Conservation (phyloP, 1,284 basidiomycete species). For the Meripilus lineatus region DNA sequence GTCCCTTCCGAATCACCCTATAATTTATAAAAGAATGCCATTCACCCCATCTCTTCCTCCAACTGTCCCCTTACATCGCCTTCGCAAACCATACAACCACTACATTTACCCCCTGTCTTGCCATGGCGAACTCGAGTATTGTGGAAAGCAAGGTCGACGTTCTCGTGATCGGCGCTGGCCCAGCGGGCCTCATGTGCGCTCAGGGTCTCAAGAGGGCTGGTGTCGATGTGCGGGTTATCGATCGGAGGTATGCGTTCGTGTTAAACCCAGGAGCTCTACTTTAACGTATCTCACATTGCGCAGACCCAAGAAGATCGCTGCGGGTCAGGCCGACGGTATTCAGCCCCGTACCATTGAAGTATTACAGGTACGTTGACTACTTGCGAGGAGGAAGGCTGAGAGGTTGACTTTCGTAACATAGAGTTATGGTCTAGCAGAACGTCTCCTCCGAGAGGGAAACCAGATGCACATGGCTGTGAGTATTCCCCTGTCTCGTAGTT, state of each 20-base stretch:
- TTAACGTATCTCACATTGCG: not conserved
- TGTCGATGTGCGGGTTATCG: constrained; percentile 25
- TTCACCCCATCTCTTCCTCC: too few species aligned
- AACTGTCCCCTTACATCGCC: too few species aligned
- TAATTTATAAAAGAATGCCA: too few species aligned
- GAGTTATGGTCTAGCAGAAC: constrained; percentile 71
- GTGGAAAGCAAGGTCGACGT: constrained; percentile 23
- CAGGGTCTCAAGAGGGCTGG: constrained; percentile 25
- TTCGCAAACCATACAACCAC: too few species aligned
- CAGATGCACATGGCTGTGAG: constrained; percentile 65
- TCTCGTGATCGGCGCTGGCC: constrained; percentile 30
- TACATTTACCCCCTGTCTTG: too few species aligned
- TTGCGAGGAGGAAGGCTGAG: not conserved
- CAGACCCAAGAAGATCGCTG: constrained; percentile 52
- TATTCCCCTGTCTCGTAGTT: constrained; percentile 5
- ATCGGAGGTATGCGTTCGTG: constrained; percentile 14
- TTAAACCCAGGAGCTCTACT: too few species aligned
- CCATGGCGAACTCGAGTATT: too few species aligned
- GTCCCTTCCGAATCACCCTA: too few species aligned
- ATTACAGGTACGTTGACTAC: constrained; percentile 44
- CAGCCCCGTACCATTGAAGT: constrained; percentile 77
- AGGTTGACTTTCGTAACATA: constrained; percentile 21
- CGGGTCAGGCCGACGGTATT: constrained; percentile 78
- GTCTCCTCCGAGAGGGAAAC: constrained; percentile 57
- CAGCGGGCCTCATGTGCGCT: constrained; percentile 29